Conservation (phyloP, 345 rosid species). For the Salix koriyanagi region DNA sequence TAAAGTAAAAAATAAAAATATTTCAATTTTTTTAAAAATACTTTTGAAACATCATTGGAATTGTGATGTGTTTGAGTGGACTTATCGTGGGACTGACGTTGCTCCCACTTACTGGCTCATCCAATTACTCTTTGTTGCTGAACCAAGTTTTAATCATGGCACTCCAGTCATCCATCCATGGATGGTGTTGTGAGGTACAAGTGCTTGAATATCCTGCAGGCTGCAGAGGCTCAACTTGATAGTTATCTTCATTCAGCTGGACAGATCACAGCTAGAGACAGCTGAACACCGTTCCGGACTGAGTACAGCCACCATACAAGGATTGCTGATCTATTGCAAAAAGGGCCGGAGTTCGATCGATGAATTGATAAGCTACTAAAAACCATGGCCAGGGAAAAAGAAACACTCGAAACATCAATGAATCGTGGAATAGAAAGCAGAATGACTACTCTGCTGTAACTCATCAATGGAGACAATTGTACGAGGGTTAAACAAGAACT, state of each 20-base stretch:
- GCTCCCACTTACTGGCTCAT: too few species aligned
- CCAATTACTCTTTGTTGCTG: too few species aligned
- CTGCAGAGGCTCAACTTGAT: background rate
- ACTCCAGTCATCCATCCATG: background rate
- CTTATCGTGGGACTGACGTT: too few species aligned
- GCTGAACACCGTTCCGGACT: background rate
- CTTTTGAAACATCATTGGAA: too few species aligned
- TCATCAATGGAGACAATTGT: background rate
- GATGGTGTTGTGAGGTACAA: background rate
- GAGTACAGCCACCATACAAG: background rate
- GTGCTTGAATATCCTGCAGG: background rate
- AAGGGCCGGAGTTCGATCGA: background rate
- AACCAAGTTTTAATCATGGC: background rate
- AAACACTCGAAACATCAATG: background rate
- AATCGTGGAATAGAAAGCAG: background rate
- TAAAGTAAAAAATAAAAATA: too few species aligned
- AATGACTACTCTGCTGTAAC: background rate
- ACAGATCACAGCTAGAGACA: background rate
- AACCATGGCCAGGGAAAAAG: background rate
- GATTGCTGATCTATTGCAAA: background rate
- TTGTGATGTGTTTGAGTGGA: too few species aligned
- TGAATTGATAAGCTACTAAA: background rate
- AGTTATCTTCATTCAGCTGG: background rate
- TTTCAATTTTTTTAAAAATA: too few species aligned
- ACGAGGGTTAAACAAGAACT: background rate